Evolutionary conservation across 495 filamentous ascomycete species (phyloP), one percentile per base, ranked within the genome.

Genomic region (Trichoderma reesei): DNA sequence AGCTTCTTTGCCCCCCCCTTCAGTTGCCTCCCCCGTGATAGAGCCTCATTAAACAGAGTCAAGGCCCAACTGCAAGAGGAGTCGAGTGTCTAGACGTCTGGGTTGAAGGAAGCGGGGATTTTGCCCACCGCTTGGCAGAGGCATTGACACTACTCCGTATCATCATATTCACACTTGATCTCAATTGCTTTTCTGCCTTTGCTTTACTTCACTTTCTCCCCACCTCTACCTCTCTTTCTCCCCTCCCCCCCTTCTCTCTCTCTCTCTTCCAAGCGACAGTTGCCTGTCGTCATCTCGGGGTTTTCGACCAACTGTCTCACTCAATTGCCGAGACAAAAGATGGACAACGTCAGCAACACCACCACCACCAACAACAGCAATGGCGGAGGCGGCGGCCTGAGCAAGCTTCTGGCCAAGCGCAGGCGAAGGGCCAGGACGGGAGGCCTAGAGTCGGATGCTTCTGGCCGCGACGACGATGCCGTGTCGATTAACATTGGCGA

Each of bases 381-480:
- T 61, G 65, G 66, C 37, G 68, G 74, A 51, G 70, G 69, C 60
- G 75, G 71, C 67, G 72, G 75, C 7, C 72, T 82, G 51, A 76
- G 70, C 41, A 83, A 83, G 72, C 75, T 82, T 37, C 65, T 83
- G 41, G 75, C 78, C 37, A 80, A 77, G 68, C 75, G 76, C 54
- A 77, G 76, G 67, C 81, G 72, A 69, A 79, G 75, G 63, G 73
- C 71, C 64, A 66, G 70, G 66, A 70, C 76, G 67, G 72, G 72
- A 72, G 51, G 20, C 51, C 51, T 11, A 7, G 51, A 56, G 67
- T 75, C 71, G 66, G 74, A 67, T 67, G 51, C 51, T 2, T 56
- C 51, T 6, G 61, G 38, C 3, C 61, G 61, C 7, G 61, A 44
- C 46, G 64, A 67, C 54, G 70, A 65, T 44, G 72, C 70, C 46